Evolutionary conservation across 768 basidiomycete species (phyloP), one percentile per base, ranked within the genome.

Genomic region (Panellus pusillus): DNA sequence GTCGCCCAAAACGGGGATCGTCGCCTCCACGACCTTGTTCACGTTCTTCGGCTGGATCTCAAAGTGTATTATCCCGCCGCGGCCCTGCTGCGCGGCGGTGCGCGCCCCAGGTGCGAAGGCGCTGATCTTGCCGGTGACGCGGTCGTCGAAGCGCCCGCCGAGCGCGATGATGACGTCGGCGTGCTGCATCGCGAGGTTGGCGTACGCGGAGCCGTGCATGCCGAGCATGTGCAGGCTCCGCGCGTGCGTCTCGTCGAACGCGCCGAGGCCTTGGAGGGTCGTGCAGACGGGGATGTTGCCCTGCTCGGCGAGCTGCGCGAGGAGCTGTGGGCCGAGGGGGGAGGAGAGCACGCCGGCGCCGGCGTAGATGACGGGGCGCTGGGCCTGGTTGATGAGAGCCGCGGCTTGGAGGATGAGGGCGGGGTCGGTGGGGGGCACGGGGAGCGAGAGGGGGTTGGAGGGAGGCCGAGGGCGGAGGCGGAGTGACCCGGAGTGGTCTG

Each of bases 11-110:
- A 99, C 79, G 44, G 97, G 93, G 53, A 98, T 90, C 43, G 89
- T 86, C 18, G 97, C 96, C 47, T 99, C 86, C 48, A 98, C 84
- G 56, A 99, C 94, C 73, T 99, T 99, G 82, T 99, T 99, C 72
- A 99, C 81, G 72, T 99, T 99, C 80, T 99, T 98, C 42, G 97
- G 93, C 75, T 86, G 84, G 61, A 98, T 95, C 76, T 99, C 97
- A 66, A 99, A 98, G 75, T 99, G 97, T 66, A 99, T 97, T 75
- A 99, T 95, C 31, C 97, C 97, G 11, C 97, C 97, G 1, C 84
- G 82, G 41, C 95, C 92, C 61, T 86, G 79, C 0, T 80, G 74
- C 2, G 95, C 93, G 6, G 97, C 97, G 6, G 87, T 87, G 44
- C 79, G 79, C 0, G 97, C 96, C 12, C 86, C 90, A 27, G 97